Evolutionary conservation across 2,329 filamentous ascomycete species (phyloP).

Genomic region (Trichophyton rubrum): DNA sequence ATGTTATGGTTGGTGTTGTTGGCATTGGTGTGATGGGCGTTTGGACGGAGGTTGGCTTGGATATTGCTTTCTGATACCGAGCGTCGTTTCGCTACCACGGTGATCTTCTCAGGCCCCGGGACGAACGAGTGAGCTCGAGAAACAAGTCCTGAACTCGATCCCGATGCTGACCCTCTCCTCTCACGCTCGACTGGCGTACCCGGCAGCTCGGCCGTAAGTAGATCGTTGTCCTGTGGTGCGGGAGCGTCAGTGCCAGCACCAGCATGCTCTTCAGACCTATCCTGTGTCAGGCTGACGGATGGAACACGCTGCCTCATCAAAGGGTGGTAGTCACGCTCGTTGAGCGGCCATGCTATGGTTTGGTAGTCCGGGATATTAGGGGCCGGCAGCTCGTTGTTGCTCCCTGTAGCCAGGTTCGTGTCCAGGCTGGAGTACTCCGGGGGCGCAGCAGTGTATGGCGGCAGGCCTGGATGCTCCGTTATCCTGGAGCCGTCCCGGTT

Average conservation of each 20-base stretch:
- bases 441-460: slow-evolving; percentile 14
- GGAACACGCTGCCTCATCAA: not conserved
- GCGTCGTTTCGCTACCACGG: slow-evolving; percentile 11
- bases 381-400: not conserved
- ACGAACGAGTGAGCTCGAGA: slow-evolving; percentile 13
- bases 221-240: not conserved
- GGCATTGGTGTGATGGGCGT: not conserved
- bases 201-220: not conserved
- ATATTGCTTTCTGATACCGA: slow-evolving; percentile 14
- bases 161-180: not conserved
- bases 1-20: not conserved
- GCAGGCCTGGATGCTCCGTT: slow-evolving; percentile 12
- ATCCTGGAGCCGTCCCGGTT: slow-evolving; percentile 22
- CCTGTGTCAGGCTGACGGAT: not conserved
- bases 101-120: slow-evolving; percentile 12
- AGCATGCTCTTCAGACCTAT: not conserved
- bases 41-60: not conserved
- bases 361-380: not conserved
- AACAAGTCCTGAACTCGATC: not conserved
- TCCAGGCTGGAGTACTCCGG: slow-evolving; percentile 1
- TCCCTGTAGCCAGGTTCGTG: not conserved
- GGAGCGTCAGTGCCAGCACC: not conserved
- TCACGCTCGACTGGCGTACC: not conserved
- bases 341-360: not conserved
- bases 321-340: not conserved